Evolutionary conservation across 2,329 filamentous ascomycete genomes (phyloP), one percentile per base, ranked within the genome.

Genomic region (Cordyceps sp.): DNA sequence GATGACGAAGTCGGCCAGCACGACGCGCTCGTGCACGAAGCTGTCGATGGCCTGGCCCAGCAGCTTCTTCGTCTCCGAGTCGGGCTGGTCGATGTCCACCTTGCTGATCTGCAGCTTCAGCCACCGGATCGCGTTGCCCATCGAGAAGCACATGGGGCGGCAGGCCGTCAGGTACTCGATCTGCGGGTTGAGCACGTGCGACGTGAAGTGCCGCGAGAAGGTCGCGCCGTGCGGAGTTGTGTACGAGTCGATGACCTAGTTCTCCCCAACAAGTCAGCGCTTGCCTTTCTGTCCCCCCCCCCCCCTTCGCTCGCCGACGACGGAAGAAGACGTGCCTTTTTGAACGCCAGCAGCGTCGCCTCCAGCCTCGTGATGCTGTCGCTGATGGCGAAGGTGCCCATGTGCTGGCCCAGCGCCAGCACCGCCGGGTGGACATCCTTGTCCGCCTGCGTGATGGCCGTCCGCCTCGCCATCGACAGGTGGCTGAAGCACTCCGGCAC

Each of bases 41-140:
- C 67, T 73, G 55, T 96, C 86, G 45, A 98, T 93, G 42, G 75
- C 73, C 30, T 79, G 71, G 48, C 77, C 74, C 10, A 98, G 69
- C 18, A 74, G 63, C 35, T 75, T 68, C 58, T 93, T 94, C 18
- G 86, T 86, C 30, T 82, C 74, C 15, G 72, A 60, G 50, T 98
- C 88, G 20, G 82, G 74, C 2, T 78, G 71, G 43, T 86, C 80
- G 26, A 88, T 84, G 45, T 94, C 85, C 36, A 94, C 77, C 44
- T 84, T 84, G 45, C 83, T 80, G 49, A 98, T 88, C 46, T 84
- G 74, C 30, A 93, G 73, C 62, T 98, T 98, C 31, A 98, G 68
- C 66, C 85, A 88, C 33, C 90, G 74, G 49, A 98, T 93, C 23
- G 85, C 85, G 53, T 96, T 98, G 37, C 90, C 90, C 77, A 96